Evolutionary conservation across 306 rosid species (phyloP), one percentile per base, ranked within the genome.

Genomic region (Cucumis cinereus): DNA sequence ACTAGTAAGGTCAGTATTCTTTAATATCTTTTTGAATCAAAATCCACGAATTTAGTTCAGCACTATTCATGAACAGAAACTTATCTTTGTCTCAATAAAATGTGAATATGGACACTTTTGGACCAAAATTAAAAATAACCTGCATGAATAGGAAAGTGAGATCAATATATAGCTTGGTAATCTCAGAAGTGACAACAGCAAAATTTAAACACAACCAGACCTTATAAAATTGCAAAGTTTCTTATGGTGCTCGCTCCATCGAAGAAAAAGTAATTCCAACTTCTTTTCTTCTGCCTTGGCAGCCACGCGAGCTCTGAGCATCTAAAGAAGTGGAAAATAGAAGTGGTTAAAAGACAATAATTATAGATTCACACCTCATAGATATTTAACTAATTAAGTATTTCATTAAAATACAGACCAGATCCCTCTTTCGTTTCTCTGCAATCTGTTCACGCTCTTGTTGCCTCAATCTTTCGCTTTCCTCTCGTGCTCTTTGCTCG

Each of bases 41-140:
- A 70, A 70, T 28, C 57, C 41, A 85, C 82, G 88, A 88, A 89
- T 81, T 83, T 87, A 89, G 86, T 86, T 90, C 92, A 88, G 82
- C 78, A 84, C 82, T 83, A 85, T 87, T 77, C 89, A 77, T 87
- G 96, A 90, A 84, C 85, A 75, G 99, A 94, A 94, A 90, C 99
- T 94, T 94, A 94, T 94, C 99, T 94, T 91, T 70, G 92, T 85
- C 93, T 86, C 87, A 91, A 85, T 90, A 90, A 88, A 92, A 93
- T 85, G 97, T 86, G 97, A 94, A 94, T 92, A 94, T 91, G 99
- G 99, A 94, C 96, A 94, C 97, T 92, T 93, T 93, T 87, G 93
- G 97, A 84, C 93, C 97, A 90, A 90, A 94, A 90, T 83, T 89
- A 92, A 90, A 92, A 90, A 85, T 92, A 94, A 92, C 99, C 99